Percentiles rank a stretch among this genome's conserved stretches.
Conservation (phyloP, 2,329 filamentous ascomycete genomes). For the Didymella pinodella region DNA sequence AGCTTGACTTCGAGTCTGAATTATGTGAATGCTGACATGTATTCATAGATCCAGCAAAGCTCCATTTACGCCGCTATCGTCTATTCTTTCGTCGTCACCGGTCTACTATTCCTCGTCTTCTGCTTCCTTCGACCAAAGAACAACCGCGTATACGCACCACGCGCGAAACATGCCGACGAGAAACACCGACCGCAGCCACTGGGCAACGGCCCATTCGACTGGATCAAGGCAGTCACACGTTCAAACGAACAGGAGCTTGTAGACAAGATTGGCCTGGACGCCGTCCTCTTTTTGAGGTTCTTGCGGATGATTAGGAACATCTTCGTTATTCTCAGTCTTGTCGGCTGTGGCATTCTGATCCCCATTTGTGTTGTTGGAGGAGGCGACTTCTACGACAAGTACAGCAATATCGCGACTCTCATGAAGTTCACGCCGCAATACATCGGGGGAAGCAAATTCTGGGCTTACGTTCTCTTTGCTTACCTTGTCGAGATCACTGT, state of each 20-base stretch:
- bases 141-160: conserved; percentile 89
- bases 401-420: conserved; percentile 41
- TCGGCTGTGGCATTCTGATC: conserved; percentile 80
- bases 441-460: conserved; percentile 60
- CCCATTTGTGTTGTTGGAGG: conserved; percentile 72
- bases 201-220: conserved; percentile 85
- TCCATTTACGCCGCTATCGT: conserved; percentile 82
- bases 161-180: conserved; percentile 89
- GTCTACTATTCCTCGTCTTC: conserved; percentile 79
- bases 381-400: conserved; percentile 44
- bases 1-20: background rate
- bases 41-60: conserved; percentile 61
- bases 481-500: conserved; percentile 76
- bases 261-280: conserved; percentile 87
- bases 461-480: conserved; percentile 66
- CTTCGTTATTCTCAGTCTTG: conserved; percentile 74
- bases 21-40: conserved; percentile 6
- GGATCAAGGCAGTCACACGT: conserved; percentile 78
- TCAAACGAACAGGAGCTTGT: conserved; percentile 80
- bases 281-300: conserved; percentile 86
- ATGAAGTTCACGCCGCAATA: conserved; percentile 66
- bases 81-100: conserved; percentile 78
- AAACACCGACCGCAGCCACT: conserved; percentile 86
- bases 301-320: conserved; percentile 90
- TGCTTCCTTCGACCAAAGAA: conserved; percentile 91